These are phyloP conservation scores for Rhizophora apiculata DNA, from an alignment of 345 rosid species.

Conservation along the genomic window DNA sequence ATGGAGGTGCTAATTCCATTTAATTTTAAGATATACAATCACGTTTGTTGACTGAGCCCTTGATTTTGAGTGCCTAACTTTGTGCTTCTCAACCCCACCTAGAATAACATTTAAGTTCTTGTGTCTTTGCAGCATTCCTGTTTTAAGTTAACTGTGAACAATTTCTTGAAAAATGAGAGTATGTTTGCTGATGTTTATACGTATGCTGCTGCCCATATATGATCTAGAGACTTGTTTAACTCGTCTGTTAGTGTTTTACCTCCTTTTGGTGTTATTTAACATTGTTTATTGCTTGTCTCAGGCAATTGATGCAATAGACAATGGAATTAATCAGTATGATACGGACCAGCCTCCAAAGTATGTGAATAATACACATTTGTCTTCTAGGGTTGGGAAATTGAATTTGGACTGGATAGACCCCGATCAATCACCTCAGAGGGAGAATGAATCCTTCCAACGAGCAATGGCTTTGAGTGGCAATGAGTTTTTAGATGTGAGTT, in stretches of 20 bases:
- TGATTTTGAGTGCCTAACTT: background rate
- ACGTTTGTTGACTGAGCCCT: background rate
- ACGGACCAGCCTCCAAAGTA: constrained; percentile 81
- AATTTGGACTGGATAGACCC: constrained; percentile 92
- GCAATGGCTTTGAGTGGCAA: constrained; percentile 81
- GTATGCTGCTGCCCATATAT: too few relatives aligned
- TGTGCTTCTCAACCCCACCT: background rate
- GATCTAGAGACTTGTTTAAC: too few relatives aligned
- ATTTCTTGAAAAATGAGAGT: too few relatives aligned
- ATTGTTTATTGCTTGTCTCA: constrained; percentile 13
- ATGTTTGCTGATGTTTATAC: too few relatives aligned
- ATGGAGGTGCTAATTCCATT: constrained; percentile 54
- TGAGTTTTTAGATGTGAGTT: constrained; percentile 76
- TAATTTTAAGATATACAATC: background rate
- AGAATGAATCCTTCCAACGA: constrained; percentile 73
- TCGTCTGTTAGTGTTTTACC: too few relatives aligned
- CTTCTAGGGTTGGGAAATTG: constrained; percentile 79
- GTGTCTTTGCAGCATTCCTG: too few relatives aligned
- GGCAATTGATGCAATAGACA: constrained; percentile 90
- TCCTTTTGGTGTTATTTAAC: background rate
- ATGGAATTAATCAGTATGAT: constrained; percentile 77
- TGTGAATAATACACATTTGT: constrained; percentile 79
- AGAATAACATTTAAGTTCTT: too few relatives aligned
- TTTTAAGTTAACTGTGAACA: too few relatives aligned
- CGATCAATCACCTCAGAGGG: constrained; percentile 82